Percentiles rank a stretch among this genome's conserved stretches.
These are phyloP conservation scores for Cutaneotrichosporon dermatis DNA, from an alignment of 1,284 basidiomycete genomes.

Conservation along the genomic window DNA sequence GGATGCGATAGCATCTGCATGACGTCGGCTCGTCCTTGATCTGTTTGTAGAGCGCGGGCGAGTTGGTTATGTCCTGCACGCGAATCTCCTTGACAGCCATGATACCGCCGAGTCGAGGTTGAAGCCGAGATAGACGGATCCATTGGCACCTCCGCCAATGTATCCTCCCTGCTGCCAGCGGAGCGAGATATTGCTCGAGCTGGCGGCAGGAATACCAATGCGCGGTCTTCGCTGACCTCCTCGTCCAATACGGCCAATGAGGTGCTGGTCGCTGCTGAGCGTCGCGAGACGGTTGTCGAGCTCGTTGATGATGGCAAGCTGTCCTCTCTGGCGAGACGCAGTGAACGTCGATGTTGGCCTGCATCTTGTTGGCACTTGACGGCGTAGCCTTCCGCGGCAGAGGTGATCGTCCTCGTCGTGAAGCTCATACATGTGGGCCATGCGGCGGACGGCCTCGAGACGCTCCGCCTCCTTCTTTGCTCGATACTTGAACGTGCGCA, in stretches of 20 bases:
- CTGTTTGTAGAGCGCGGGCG: conserved; percentile 80
- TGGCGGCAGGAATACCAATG: conserved; percentile 83
- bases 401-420: conserved; percentile 52
- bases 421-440: conserved; percentile 56
- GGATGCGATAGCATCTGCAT: conserved; percentile 99
- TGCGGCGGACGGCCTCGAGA: conserved; percentile 65
- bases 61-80: conserved; percentile 83
- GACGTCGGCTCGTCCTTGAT: conserved; percentile 92
- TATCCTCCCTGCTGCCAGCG: conserved; percentile 98
- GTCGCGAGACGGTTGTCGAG: conserved; percentile 61
- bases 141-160: conserved; percentile 96
- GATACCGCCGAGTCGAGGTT: conserved; percentile 90
- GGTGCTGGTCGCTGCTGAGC: conserved; percentile 64
- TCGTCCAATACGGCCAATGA: conserved; percentile 86
- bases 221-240: conserved; percentile 84
- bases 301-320: conserved; percentile 57
- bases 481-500: conserved; percentile 75
- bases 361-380: conserved; percentile 23
- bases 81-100: conserved; percentile 99
- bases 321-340: conserved; percentile 69
- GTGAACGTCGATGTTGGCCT: conserved; percentile 55
- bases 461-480: conserved; percentile 81
- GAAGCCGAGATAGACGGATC: conserved; percentile 95
- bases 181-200: conserved; percentile 89
- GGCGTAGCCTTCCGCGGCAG: conserved; percentile 32